Conservation (phyloP, 192 early-diverging fungal species). For the Linderina pennispora region DNA sequence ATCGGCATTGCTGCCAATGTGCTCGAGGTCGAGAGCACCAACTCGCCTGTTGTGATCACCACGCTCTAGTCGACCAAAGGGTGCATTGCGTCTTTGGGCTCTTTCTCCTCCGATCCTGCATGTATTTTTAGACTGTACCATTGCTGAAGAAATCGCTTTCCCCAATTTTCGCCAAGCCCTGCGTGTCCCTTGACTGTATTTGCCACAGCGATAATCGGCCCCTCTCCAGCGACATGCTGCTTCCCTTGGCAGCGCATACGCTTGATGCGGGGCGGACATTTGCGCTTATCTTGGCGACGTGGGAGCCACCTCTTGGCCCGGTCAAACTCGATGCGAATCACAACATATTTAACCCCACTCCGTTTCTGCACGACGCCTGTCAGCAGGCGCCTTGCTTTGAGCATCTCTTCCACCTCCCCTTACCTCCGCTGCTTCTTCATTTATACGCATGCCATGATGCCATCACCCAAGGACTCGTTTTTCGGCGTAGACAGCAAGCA, state of each 20-base stretch:
- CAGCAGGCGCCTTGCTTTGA: too few species aligned
- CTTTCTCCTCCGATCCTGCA: not conserved
- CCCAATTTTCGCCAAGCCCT: not conserved
- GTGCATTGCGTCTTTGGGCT: not conserved
- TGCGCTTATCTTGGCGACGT: too few species aligned
- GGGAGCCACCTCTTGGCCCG: too few species aligned
- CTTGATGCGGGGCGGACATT: too few species aligned
- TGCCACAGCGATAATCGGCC: not conserved
- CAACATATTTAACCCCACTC: too few species aligned
- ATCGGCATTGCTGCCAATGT: conserved; percentile 7
- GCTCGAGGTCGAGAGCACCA: conserved; percentile 9
- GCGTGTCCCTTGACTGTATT: not conserved
- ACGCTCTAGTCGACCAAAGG: not conserved
- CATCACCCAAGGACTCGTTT: not conserved
- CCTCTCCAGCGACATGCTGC: too few species aligned
- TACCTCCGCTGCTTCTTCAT: not conserved
- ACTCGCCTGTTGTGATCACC: conserved; percentile 15
- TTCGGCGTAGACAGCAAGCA: not conserved
- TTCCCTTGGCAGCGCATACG: too few species aligned
- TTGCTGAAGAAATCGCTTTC: not conserved
- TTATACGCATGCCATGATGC: conserved; percentile 3
- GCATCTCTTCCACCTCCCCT: not conserved
- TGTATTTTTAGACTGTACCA: not conserved
- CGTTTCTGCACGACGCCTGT: too few species aligned
- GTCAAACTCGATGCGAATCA: too few species aligned